Percentiles rank a stretch among this genome's conserved stretches.
Conservation (phyloP, 2,329 filamentous ascomycete species). For the Pestalotiopsis sp. region DNA sequence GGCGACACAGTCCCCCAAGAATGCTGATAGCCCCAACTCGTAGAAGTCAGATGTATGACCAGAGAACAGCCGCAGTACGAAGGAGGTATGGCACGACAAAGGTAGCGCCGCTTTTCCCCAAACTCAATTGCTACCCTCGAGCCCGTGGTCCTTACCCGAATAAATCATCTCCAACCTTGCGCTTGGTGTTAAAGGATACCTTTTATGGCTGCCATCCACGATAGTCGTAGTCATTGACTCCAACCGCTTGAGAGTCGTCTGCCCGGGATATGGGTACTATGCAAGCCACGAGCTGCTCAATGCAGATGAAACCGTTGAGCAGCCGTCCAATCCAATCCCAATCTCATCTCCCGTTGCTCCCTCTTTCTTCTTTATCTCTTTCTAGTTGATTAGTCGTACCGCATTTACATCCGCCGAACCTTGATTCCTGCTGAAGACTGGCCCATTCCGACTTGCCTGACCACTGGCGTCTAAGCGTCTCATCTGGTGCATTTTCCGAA, state of each 20-base stretch:
- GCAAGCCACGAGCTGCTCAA: not conserved
- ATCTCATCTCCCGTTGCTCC: not conserved
- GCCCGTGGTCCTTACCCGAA: not conserved
- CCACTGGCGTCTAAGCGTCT: not conserved
- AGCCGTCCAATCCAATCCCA: not conserved
- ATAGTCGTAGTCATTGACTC: not conserved
- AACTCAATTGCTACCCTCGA: not conserved
- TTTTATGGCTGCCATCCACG: constrained; percentile 1
- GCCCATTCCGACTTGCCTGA: not conserved
- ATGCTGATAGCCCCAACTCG: too few relatives aligned
- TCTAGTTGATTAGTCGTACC: not conserved
- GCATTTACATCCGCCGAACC: not conserved
- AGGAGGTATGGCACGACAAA: not conserved
- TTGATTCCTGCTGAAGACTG: not conserved
- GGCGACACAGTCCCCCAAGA: too few relatives aligned
- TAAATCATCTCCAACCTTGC: not conserved
- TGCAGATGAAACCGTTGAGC: not conserved
- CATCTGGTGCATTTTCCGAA: not conserved
- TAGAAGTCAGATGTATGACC: not conserved
- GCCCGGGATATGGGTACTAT: not conserved
- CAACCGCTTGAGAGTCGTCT: not conserved
- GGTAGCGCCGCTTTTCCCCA: not conserved
- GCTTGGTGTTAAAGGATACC: not conserved
- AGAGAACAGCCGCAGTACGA: not conserved
- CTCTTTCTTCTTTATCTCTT: not conserved